Percentiles rank a stretch among this genome's conserved stretches.
Conservation (phyloP, 2,329 filamentous ascomycete species). For the Cladosporium velox region DNA sequence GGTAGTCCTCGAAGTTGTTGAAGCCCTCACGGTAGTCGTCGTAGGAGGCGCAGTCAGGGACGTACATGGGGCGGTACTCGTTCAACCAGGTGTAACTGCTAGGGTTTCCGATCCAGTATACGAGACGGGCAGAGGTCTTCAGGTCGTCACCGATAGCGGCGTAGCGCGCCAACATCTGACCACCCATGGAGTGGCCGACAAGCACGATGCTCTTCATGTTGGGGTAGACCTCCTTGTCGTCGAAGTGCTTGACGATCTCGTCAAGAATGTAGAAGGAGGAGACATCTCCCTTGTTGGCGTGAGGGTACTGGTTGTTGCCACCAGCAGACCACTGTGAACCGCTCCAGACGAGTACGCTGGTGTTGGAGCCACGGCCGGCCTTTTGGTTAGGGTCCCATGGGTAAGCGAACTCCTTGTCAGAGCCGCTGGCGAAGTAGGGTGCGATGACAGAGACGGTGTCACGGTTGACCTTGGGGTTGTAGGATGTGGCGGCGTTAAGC, state of each 20-base stretch:
- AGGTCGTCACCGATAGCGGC: conserved; percentile 33
- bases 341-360: conserved; percentile 38
- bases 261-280: conserved; percentile 38
- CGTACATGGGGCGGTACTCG: conserved; percentile 33
- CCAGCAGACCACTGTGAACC: conserved; percentile 38
- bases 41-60: conserved; percentile 33
- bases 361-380: conserved; percentile 33
- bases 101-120: conserved; percentile 40
- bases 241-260: conserved; percentile 37
- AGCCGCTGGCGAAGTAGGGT: conserved; percentile 39
- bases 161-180: conserved; percentile 39
- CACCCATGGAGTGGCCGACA: conserved; percentile 41
- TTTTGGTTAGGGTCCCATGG: conserved; percentile 35
- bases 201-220: conserved; percentile 41
- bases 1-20: conserved; percentile 33
- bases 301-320: conserved; percentile 38
- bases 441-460: conserved; percentile 37
- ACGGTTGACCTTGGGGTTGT: conserved; percentile 32
- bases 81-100: conserved; percentile 40
- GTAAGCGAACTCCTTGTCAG: conserved; percentile 37
- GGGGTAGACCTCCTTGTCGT: conserved; percentile 35
- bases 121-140: conserved; percentile 30
- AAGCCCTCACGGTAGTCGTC: conserved; percentile 39
- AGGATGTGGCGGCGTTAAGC: conserved; percentile 29
- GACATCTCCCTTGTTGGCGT: conserved; percentile 23